Evolutionary conservation across 2,329 filamentous ascomycete species (phyloP).

Genomic region (Penicillium oxalicum): DNA sequence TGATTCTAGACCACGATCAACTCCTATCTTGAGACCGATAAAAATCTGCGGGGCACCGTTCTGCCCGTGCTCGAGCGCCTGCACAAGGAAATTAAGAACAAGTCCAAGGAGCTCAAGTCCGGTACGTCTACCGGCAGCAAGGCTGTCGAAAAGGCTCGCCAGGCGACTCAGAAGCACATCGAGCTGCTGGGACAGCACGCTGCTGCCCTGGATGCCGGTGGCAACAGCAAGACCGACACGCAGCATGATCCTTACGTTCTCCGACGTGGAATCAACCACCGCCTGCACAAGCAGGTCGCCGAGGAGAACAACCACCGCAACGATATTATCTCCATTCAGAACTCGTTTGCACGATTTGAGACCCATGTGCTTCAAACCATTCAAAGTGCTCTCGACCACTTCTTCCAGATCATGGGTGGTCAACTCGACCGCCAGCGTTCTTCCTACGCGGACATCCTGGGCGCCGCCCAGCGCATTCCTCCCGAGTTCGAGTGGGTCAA

Average conservation of each 20-base stretch:
- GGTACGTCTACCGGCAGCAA: slow-evolving; percentile 82
- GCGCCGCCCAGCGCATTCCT: slow-evolving; percentile 68
- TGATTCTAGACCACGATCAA: slow-evolving; percentile 68
- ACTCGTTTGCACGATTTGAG: slow-evolving; percentile 83
- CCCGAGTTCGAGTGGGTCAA: slow-evolving; percentile 86
- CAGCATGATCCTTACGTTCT: slow-evolving; percentile 83
- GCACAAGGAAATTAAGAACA: slow-evolving; percentile 94
- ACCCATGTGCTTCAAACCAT: slow-evolving; percentile 75
- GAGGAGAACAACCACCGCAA: slow-evolving; percentile 96
- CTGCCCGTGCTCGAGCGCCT: slow-evolving; percentile 84
- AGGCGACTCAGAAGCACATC: slow-evolving; percentile 87
- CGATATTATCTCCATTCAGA: slow-evolving; percentile 85
- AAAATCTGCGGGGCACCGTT: slow-evolving; percentile 78
- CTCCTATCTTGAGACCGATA: slow-evolving; percentile 84
- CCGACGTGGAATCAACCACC: slow-evolving; percentile 71
- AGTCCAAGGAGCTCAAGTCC: slow-evolving; percentile 78
- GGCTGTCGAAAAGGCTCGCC: slow-evolving; percentile 82
- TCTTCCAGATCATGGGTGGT: slow-evolving; percentile 71
- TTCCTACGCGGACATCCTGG: slow-evolving; percentile 78
- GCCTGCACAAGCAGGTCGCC: slow-evolving; percentile 81
- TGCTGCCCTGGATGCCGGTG: slow-evolving; percentile 66
- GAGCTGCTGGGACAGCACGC: slow-evolving; percentile 85
- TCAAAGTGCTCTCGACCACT: slow-evolving; percentile 74
- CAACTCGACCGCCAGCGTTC: slow-evolving; percentile 76
- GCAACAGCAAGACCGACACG: slow-evolving; percentile 63